phyloP scores from a whole-genome alignment of 495 filamentous ascomycete species.

The Cercophora samala region DNA sequence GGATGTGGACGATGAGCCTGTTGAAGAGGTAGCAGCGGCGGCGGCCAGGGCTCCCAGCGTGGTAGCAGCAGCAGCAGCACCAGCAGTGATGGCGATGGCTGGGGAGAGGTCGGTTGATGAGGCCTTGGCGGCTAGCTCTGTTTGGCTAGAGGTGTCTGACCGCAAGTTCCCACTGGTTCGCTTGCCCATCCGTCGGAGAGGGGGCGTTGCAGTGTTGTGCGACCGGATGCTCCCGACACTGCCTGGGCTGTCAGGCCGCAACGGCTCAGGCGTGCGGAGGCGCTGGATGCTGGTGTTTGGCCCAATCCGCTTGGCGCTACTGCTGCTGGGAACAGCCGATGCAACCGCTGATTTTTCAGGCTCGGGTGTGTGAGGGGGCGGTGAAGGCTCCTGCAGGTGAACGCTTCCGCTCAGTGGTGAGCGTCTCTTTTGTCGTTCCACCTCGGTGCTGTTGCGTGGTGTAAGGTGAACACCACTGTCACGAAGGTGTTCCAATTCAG shows the following conservation, averaged over 20 bases:
- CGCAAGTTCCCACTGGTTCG: slow-evolving; percentile 75
- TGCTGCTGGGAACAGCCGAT: slow-evolving; percentile 13
- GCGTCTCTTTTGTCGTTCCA: slow-evolving; percentile 15
- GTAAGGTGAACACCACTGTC: slow-evolving; percentile 54
- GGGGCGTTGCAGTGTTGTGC: slow-evolving; percentile 51
- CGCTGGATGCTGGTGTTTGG: slow-evolving; percentile 53
- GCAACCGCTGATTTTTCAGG: slow-evolving; percentile 27
- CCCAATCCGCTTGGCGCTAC: slow-evolving; percentile 35
- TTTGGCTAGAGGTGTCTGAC: slow-evolving; percentile 64
- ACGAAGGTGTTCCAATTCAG: slow-evolving; percentile 36
- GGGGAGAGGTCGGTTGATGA: background rate
- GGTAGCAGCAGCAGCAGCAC: too few species aligned
- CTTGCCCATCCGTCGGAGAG: slow-evolving; percentile 68
- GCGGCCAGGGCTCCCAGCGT: slow-evolving; percentile 34
- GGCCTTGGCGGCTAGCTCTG: slow-evolving; percentile 31
- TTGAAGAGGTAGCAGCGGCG: slow-evolving; percentile 17
- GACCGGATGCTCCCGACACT: slow-evolving; percentile 42
- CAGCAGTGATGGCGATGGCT: slow-evolving; percentile 23
- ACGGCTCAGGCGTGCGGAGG: slow-evolving; percentile 56
- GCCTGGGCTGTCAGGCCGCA: slow-evolving; percentile 58
- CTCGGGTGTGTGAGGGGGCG: slow-evolving; percentile 33
- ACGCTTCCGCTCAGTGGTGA: slow-evolving; percentile 22
- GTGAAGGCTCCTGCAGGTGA: slow-evolving; percentile 31
- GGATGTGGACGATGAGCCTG: slow-evolving; percentile 42
- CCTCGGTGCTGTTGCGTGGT: slow-evolving; percentile 21